Percentiles rank a stretch among this genome's conserved stretches.
Evolutionary conservation across 2,329 filamentous ascomycete species (phyloP).

Genomic region (Microdochium bolleyi): DNA sequence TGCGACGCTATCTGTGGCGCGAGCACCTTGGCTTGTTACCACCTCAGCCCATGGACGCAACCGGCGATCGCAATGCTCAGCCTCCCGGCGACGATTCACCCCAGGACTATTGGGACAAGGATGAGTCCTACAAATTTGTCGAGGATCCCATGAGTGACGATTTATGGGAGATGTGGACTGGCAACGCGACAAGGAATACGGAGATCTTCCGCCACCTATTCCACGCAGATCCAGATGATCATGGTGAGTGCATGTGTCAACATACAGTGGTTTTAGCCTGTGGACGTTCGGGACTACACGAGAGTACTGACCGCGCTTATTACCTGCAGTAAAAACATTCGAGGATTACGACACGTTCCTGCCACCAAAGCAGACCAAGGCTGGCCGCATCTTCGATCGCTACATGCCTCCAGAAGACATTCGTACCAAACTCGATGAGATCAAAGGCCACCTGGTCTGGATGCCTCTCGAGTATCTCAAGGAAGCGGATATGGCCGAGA

Average conservation of each 20-base stretch:
- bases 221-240: constrained; percentile 82
- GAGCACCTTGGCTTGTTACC: constrained; percentile 81
- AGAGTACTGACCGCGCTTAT: constrained; percentile 4
- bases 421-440: constrained; percentile 64
- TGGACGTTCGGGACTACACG: constrained; percentile 1
- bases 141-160: constrained; percentile 63
- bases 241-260: constrained; percentile 41
- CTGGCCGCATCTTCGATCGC: constrained; percentile 81
- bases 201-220: constrained; percentile 71
- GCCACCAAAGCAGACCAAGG: constrained; percentile 60
- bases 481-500: constrained; percentile 83
- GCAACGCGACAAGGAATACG: constrained; percentile 63
- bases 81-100: constrained; percentile 59
- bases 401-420: constrained; percentile 68
- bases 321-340: constrained; percentile 64
- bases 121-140: constrained; percentile 57
- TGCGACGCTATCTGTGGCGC: constrained; percentile 78
- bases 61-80: constrained; percentile 62
- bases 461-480: constrained; percentile 86
- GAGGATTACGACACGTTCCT: constrained; percentile 81
- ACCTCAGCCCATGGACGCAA: constrained; percentile 62
- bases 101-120: constrained; percentile 54
- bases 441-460: constrained; percentile 88
- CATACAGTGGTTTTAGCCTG: neutral
- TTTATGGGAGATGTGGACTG: constrained; percentile 62